Percentiles rank a stretch among this genome's conserved stretches.
Evolutionary conservation across 495 filamentous ascomycete genomes (phyloP).

Genomic region (Annulohypoxylon nitens): DNA sequence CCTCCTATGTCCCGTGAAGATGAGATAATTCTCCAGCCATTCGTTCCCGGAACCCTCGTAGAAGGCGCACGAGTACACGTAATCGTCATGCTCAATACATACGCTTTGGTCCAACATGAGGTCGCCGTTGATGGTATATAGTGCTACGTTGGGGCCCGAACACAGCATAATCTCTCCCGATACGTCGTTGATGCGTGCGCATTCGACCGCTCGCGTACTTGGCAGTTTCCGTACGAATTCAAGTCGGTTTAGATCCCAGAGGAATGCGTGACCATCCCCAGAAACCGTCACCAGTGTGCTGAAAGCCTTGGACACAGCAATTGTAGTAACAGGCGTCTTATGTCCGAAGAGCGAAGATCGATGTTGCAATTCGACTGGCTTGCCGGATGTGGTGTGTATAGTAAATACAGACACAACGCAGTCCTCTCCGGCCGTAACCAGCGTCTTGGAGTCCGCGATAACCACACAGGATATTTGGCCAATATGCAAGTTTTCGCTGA

Average conservation of each 20-base stretch:
- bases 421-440: slow-evolving; percentile 91
- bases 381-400: slow-evolving; percentile 66
- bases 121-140: slow-evolving; percentile 93
- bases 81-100: slow-evolving; percentile 78
- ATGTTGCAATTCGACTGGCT: slow-evolving; percentile 83
- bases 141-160: slow-evolving; percentile 73
- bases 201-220: slow-evolving; percentile 66
- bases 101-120: slow-evolving; percentile 83
- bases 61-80: slow-evolving; percentile 84
- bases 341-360: slow-evolving; percentile 89
- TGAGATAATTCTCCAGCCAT: slow-evolving; percentile 87
- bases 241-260: slow-evolving; percentile 94
- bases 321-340: slow-evolving; percentile 79
- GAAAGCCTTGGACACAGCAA: slow-evolving; percentile 89
- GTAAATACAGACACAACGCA: slow-evolving; percentile 90
- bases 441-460: slow-evolving; percentile 88
- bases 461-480: slow-evolving; percentile 84
- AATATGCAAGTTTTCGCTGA: slow-evolving; percentile 93
- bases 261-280: slow-evolving; percentile 80
- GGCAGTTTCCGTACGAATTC: slow-evolving; percentile 85
- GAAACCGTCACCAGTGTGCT: slow-evolving; percentile 86
- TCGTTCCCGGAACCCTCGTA: slow-evolving; percentile 94
- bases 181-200: slow-evolving; percentile 88
- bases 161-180: slow-evolving; percentile 90
- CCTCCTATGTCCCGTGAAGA: slow-evolving; percentile 88